Conservation (phyloP, 768 basidiomycete genomes). For the Lactarius sp. region DNA sequence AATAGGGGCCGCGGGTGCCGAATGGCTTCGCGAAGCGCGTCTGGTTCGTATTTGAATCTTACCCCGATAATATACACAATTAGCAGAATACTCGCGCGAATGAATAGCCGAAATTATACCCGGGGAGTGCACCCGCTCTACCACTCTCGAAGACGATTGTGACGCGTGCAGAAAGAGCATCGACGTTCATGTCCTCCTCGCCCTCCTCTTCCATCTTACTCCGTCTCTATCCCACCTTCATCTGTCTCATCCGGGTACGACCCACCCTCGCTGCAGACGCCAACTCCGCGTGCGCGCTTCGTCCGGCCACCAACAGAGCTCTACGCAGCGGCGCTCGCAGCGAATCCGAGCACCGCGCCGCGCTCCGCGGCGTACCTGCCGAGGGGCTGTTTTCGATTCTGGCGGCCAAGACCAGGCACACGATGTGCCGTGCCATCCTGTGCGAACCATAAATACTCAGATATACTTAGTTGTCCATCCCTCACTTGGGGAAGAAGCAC, state of each 20-base stretch:
- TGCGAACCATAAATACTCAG: background rate
- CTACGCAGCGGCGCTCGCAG: slow-evolving; percentile 17
- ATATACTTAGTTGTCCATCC: background rate
- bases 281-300: slow-evolving; percentile 16
- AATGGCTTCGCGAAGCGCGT: no score
- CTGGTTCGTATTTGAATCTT: no score
- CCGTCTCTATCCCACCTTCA: slow-evolving; percentile 4
- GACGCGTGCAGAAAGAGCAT: no score
- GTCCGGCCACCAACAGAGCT: slow-evolving; percentile 17
- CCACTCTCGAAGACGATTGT: no score
- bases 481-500: no score
- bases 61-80: background rate
- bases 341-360: slow-evolving; percentile 38
- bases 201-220: no score
- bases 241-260: slow-evolving; percentile 14
- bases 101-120: background rate
- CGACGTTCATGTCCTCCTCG: no score
- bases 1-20: no score
- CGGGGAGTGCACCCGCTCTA: no score
- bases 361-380: slow-evolving; percentile 68
- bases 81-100: no score
- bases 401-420: slow-evolving; percentile 45
- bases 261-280: slow-evolving; percentile 4
- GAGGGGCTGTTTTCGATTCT: slow-evolving; percentile 63
- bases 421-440: slow-evolving; percentile 51